A percentile compares a stretch with the other conserved stretches of the same genome.
phyloP scores from a whole-genome alignment of 805 yeast genomes.

The Metschnikowia kofuensis region DNA sequence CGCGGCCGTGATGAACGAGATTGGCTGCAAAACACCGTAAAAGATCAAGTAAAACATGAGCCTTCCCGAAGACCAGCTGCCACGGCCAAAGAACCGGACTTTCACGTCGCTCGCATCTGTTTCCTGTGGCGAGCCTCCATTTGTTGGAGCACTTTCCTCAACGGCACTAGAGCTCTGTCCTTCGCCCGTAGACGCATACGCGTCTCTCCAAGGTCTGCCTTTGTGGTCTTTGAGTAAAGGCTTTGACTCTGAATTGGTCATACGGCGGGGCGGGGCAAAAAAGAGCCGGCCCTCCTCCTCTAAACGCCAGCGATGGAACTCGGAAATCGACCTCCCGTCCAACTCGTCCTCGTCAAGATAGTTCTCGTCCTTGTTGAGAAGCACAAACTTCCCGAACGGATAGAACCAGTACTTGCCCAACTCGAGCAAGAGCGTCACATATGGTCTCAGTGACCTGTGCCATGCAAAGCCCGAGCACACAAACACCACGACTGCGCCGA shows the following conservation, averaged over 20 bases:
- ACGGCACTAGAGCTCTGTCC: conserved; percentile 16
- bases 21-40: conserved; percentile 68
- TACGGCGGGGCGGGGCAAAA: conserved; percentile 63
- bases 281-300: conserved; percentile 74
- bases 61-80: conserved; percentile 85
- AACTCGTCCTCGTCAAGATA: conserved; percentile 84
- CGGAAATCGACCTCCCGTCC: conserved; percentile 81
- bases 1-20: conserved; percentile 51
- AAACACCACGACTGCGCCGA: conserved; percentile 48
- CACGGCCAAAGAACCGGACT: conserved; percentile 81
- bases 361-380: conserved; percentile 71
- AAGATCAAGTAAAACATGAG: conserved; percentile 69
- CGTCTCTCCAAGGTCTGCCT: conserved; percentile 39
- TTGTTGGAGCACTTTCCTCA: conserved; percentile 3
- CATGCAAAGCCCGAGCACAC: conserved; percentile 38
- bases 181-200: conserved; percentile 30
- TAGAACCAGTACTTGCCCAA: conserved; percentile 69
- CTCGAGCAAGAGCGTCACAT: conserved; percentile 57
- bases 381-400: conserved; percentile 91
- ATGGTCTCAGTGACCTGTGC: conserved; percentile 54
- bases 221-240: conserved; percentile 42
- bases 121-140: conserved; percentile 2
- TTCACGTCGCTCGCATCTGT: conserved; percentile 31
- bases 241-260: conserved; percentile 32
- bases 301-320: conserved; percentile 85